Evolutionary conservation across 306 rosid species (phyloP).

Genomic region (Sechiopsis laciniata): DNA sequence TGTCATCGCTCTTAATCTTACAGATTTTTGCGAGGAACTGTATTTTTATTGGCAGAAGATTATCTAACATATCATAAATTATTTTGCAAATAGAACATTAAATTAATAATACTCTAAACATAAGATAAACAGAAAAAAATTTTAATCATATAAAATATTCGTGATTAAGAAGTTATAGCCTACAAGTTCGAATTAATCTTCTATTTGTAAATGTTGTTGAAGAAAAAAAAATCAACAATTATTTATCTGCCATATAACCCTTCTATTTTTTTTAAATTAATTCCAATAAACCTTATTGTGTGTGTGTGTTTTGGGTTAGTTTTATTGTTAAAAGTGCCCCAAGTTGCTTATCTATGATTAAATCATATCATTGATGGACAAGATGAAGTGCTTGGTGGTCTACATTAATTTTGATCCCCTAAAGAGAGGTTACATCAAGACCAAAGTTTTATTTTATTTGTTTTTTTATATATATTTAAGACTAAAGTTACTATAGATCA

Average conservation of each 20-base stretch:
- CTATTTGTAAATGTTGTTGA: too few species aligned
- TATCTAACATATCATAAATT: neutral
- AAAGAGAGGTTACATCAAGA: neutral
- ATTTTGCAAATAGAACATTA: neutral
- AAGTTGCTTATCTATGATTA: neutral
- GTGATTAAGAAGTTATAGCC: too few species aligned
- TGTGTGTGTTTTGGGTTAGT: too few species aligned
- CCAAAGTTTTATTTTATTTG: neutral
- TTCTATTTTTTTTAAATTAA: too few species aligned
- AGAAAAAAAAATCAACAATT: neutral
- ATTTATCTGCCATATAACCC: slow-evolving; percentile 9
- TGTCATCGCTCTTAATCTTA: too few species aligned
- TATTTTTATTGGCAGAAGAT: neutral
- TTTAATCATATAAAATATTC: too few species aligned
- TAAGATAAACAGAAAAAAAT: neutral
- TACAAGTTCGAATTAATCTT: too few species aligned
- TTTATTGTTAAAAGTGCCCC: too few species aligned
- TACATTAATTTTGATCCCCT: neutral
- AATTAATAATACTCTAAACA: neutral
- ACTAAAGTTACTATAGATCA: neutral
- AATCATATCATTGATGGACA: neutral
- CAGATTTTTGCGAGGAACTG: too few species aligned
- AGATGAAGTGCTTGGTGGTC: neutral
- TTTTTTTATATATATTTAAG: neutral
- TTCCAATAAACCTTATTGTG: too few species aligned